These are phyloP conservation scores for Sclerotinia trifoliorum DNA, from an alignment of 2,329 filamentous ascomycete genomes.

Conservation along the genomic window DNA sequence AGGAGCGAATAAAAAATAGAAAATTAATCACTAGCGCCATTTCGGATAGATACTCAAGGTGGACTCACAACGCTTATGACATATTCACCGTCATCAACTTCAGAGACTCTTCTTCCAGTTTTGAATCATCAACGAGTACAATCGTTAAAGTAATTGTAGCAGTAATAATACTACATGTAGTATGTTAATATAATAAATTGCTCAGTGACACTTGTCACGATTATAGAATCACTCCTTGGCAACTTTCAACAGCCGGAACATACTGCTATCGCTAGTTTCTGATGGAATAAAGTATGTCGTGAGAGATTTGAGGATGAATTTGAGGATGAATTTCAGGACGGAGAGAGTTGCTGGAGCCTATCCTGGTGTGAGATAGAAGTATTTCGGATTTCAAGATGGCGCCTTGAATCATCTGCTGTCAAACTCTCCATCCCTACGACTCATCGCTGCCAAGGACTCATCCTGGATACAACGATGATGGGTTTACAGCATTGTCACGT, in stretches of 20 bases:
- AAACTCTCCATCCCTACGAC: background rate
- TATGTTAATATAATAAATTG: background rate
- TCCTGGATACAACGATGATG: too few relatives aligned
- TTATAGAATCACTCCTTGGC: background rate
- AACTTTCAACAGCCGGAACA: background rate
- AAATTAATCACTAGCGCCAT: background rate
- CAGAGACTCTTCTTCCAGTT: background rate
- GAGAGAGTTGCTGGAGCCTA: background rate
- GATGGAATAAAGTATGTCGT: background rate
- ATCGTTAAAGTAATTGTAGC: background rate
- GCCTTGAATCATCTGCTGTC: background rate
- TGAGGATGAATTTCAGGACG: too few relatives aligned
- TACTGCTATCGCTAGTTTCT: background rate
- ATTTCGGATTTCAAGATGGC: background rate
- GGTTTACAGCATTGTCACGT: background rate
- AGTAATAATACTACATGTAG: background rate
- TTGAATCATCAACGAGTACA: background rate
- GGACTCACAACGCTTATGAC: background rate
- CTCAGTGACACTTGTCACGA: background rate
- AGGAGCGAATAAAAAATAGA: background rate
- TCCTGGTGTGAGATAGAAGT: background rate
- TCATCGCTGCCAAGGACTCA: too few relatives aligned
- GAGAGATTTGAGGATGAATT: background rate
- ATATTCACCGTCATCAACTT: background rate
- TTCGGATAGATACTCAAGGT: background rate